Conservation (phyloP, 2,329 filamentous ascomycete species). For the Apiospora saccharicola region DNA sequence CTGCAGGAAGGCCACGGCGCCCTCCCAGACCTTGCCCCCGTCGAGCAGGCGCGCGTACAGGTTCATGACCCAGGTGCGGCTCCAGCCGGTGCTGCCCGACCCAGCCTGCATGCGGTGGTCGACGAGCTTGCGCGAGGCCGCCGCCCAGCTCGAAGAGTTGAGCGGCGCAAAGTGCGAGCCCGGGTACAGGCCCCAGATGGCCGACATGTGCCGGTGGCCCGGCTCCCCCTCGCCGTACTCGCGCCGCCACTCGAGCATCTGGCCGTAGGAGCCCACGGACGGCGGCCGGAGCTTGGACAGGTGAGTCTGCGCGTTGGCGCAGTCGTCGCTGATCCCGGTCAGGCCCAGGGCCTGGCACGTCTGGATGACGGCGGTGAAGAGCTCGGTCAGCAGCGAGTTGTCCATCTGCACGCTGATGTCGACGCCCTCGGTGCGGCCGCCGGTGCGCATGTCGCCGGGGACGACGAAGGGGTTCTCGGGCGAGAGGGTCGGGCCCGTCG, state of each 20-base stretch:
- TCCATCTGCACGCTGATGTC: slow-evolving; percentile 32
- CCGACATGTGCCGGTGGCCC: slow-evolving; percentile 35
- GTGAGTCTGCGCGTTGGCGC: slow-evolving; percentile 26
- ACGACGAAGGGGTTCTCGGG: slow-evolving; percentile 32
- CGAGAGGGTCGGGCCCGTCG: slow-evolving; percentile 32
- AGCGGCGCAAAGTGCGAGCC: slow-evolving; percentile 32
- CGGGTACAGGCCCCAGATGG: slow-evolving; percentile 33
- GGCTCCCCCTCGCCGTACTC: slow-evolving; percentile 33
- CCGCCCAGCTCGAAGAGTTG: slow-evolving; percentile 24
- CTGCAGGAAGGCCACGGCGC: slow-evolving; percentile 45
- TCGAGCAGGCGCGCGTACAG: slow-evolving; percentile 53
- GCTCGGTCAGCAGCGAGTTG: slow-evolving; percentile 47
- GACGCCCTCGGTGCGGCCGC: slow-evolving; percentile 27
- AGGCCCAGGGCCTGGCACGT: slow-evolving; percentile 27
- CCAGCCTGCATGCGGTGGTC: slow-evolving; percentile 30
- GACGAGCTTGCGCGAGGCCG: slow-evolving; percentile 30
- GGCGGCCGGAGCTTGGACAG: slow-evolving; percentile 29
- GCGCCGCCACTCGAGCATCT: slow-evolving; percentile 35
- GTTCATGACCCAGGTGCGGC: slow-evolving; percentile 55
- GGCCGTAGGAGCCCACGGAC: slow-evolving; percentile 32
- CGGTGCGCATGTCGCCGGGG: slow-evolving; percentile 19
- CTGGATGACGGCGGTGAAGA: slow-evolving; percentile 37
- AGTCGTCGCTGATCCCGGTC: slow-evolving; percentile 24
- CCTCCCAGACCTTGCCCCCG: slow-evolving; percentile 43
- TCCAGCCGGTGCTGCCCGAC: slow-evolving; percentile 51